Evolutionary conservation across 805 yeast species (phyloP), one percentile per base, ranked within the genome.

Genomic region (Pichia heedii): DNA sequence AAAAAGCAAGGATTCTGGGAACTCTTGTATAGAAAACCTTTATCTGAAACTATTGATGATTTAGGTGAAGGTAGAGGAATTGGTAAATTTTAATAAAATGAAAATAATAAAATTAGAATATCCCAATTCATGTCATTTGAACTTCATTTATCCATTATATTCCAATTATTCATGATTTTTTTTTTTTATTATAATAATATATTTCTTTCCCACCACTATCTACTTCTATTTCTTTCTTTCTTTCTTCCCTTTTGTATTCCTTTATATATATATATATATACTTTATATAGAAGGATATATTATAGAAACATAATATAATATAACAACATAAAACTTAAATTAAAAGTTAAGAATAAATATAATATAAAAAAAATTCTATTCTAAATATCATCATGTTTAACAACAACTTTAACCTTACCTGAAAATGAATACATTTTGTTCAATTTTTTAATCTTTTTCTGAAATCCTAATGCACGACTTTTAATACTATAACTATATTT

Each of bases 1-100:
- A 62, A 63, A 48, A 67, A 59, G 45, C 81, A 76, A 57, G 79
- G 79, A 33, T 83, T 84, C 66, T 86, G 88, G 88, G 90, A 84
- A 50, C 79, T 80, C 32, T 76, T 78, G 59, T 76, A 79, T 67
- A 80, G 95, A 70, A 76, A 84, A 56, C 95, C 95, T 16, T 66
- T 85, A 51, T 77, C 87, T 19, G 88, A 84, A 65, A 84, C 94
- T 10, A 74, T 82, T 22, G 81, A 76, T 48, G 80, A 79, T 55
- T 69, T 85, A 52, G 95, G 95, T 50, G 77, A 66, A 51, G 81
- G 81, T 43, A 68, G 81, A 59, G 80, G 81, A 52, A 71, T 75
- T 47, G 69, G 71, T 52, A 63, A 60, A 44, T 51, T 53, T 26
- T 60, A 46, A 19, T 26, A 26, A 37, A 18, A 32, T 9, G 13